phyloP scores from a whole-genome alignment of 257 asterid genomes.

The Fraxinus excelsior region DNA sequence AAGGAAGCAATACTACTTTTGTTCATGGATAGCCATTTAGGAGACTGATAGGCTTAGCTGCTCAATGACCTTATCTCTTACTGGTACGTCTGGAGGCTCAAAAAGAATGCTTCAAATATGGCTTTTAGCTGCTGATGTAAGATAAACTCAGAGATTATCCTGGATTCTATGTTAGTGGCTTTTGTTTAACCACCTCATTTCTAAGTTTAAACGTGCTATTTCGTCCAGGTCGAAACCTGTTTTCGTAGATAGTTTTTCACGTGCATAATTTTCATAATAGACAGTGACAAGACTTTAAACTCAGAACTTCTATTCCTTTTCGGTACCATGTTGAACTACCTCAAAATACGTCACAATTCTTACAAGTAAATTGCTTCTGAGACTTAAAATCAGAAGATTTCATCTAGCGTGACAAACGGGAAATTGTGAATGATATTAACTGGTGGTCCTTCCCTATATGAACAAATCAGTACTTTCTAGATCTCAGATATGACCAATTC shows the following conservation, averaged over 20 bases:
- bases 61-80: not conserved
- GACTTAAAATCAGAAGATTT: too few species aligned
- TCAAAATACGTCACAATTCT: conserved; percentile 8
- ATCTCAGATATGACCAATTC: not conserved
- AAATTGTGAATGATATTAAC: too few species aligned
- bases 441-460: too few species aligned
- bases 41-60: not conserved
- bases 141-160: not conserved
- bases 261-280: too few species aligned
- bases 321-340: not conserved
- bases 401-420: too few species aligned
- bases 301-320: not conserved
- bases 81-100: not conserved
- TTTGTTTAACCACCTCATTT: not conserved
- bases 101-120: not conserved
- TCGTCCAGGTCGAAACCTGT: not conserved
- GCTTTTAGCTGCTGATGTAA: conserved; percentile 24
- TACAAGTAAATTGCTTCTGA: too few species aligned
- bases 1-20: conserved; percentile 48
- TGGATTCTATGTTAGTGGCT: not conserved
- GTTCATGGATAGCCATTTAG: conserved; percentile 20
- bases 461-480: not conserved
- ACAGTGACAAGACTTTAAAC: too few species aligned
- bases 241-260: not conserved
- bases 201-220: not conserved